Conservation (phyloP, 805 yeast genomes). For the Danielozyma ontarioensis region DNA sequence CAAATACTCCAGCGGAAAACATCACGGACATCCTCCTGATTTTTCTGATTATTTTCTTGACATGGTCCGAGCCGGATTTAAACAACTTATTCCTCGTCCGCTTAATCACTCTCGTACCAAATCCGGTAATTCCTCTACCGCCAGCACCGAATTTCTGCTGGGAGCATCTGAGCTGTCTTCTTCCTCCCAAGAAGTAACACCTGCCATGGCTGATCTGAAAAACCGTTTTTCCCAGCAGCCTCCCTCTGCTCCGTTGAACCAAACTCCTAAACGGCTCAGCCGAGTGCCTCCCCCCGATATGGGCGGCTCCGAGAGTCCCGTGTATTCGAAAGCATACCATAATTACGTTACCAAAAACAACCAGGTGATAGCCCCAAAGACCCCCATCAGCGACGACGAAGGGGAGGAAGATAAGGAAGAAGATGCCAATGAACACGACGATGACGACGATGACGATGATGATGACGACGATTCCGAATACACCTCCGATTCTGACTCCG, state of each 20-base stretch:
- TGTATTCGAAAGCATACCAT: not conserved
- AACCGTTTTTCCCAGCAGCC: not conserved
- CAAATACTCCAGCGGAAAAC: too few relatives aligned
- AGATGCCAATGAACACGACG: slow-evolving; percentile 6
- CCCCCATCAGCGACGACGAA: too few relatives aligned
- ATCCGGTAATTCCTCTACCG: slow-evolving; percentile 11
- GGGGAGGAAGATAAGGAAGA: slow-evolving; percentile 3
- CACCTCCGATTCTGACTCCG: slow-evolving; percentile 6
- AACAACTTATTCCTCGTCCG: slow-evolving; percentile 5
- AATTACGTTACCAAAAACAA: not conserved
- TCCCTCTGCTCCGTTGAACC: not conserved
- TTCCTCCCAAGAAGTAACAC: slow-evolving; percentile 19
- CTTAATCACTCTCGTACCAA: too few relatives aligned
- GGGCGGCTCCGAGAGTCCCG: not conserved
- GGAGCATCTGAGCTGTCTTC: slow-evolving; percentile 25
- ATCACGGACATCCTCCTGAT: too few relatives aligned
- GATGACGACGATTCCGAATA: slow-evolving; percentile 7
- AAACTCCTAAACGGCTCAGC: not conserved
- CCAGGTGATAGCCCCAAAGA: too few relatives aligned
- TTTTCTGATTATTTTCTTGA: too few relatives aligned
- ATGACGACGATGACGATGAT: slow-evolving; percentile 5
- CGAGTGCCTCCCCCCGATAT: slow-evolving; percentile 2
- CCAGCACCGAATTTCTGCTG: slow-evolving; percentile 31
- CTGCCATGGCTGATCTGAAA: slow-evolving; percentile 1
- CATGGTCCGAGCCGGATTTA: slow-evolving; percentile 7